These are phyloP conservation scores for Paspalum notatum DNA, from an alignment of 176 grass and related monocot genomes.

Conservation along the genomic window DNA sequence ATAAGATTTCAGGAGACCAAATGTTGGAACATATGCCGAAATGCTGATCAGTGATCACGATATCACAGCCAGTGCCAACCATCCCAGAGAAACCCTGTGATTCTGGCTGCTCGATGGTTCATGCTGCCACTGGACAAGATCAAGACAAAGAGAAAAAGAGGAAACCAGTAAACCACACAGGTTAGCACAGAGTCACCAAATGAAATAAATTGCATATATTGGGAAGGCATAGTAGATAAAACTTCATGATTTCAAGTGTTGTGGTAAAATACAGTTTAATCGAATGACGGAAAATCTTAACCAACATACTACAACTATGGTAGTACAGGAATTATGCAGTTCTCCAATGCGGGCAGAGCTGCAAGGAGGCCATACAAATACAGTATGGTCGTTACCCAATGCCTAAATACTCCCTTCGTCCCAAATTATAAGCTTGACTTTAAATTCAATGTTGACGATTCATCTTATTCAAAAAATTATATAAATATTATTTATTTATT, in stretches of 20 bases:
- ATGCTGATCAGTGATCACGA: background rate
- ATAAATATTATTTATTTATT: too few species aligned
- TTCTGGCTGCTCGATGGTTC: background rate
- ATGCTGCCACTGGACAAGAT: background rate
- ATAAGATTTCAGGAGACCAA: background rate
- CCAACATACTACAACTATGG: background rate
- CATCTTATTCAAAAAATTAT: too few species aligned
- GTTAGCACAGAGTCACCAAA: background rate
- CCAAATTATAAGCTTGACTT: too few species aligned
- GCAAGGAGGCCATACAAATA: background rate
- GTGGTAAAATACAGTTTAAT: background rate
- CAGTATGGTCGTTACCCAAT: background rate
- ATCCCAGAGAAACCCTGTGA: background rate
- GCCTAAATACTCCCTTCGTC: too few species aligned
- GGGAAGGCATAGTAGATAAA: background rate
- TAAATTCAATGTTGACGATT: background rate
- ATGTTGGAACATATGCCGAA: background rate
- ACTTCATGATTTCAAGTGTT: too few species aligned
- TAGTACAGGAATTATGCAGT: background rate
- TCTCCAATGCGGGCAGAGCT: background rate
- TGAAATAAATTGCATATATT: background rate
- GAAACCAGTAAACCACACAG: background rate
- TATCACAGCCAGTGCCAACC: background rate
- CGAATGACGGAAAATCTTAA: background rate
- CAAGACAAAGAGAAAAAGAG: background rate